Conservation (phyloP, 176 grass and related monocot species). For the Juncus effusus region DNA sequence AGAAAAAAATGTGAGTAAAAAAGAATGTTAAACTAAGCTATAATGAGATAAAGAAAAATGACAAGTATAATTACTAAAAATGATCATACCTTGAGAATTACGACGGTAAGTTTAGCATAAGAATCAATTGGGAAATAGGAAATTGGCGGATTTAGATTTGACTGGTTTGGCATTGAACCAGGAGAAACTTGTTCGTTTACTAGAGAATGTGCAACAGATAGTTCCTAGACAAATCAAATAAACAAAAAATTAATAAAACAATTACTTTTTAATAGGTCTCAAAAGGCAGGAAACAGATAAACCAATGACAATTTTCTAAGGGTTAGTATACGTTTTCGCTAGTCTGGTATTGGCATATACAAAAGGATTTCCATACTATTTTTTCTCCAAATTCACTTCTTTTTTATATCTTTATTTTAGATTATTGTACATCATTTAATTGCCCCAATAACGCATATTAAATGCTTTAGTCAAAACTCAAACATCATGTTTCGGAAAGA, state of each 20-base stretch:
- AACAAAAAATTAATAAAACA: background rate
- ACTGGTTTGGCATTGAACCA: conserved; percentile 41
- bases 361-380: too few species aligned
- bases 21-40: background rate
- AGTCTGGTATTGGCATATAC: too few species aligned
- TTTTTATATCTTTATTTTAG: too few species aligned
- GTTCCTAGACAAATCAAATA: conserved; percentile 50
- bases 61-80: background rate
- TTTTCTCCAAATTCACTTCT: too few species aligned
- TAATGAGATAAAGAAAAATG: conserved; percentile 9
- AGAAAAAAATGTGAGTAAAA: background rate
- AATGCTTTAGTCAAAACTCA: too few species aligned
- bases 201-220: conserved; percentile 55
- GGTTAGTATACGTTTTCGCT: too few species aligned
- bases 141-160: conserved; percentile 45
- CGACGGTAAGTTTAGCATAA: conserved; percentile 71
- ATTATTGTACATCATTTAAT: too few species aligned
- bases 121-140: conserved; percentile 85
- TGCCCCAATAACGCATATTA: too few species aligned
- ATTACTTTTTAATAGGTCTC: too few species aligned
- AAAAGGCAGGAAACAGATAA: too few species aligned
- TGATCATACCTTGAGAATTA: conserved; percentile 71
- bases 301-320: too few species aligned
- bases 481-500: too few species aligned
- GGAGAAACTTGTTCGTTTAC: conserved; percentile 55